These are phyloP conservation scores for Cercospora berteroae DNA, from an alignment of 2,329 filamentous ascomycete genomes.

Conservation along the genomic window DNA sequence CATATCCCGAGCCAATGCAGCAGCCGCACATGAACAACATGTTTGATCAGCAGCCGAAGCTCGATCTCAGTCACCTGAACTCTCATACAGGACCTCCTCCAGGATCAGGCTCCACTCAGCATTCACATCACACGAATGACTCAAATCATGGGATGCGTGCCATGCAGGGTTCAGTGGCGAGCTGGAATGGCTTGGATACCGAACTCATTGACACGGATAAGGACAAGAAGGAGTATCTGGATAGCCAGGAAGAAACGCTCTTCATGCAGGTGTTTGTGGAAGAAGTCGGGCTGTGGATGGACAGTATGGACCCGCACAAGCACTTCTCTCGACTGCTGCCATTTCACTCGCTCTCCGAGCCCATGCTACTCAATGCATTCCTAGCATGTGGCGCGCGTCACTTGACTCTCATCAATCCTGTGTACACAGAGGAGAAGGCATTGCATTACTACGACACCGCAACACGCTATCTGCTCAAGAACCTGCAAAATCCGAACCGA, in stretches of 20 bases:
- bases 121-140: slow-evolving; percentile 27
- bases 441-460: slow-evolving; percentile 82
- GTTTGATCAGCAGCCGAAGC: slow-evolving; percentile 40
- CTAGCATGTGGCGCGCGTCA: slow-evolving; percentile 86
- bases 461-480: slow-evolving; percentile 71
- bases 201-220: slow-evolving; percentile 41
- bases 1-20: slow-evolving; percentile 43
- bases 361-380: slow-evolving; percentile 86
- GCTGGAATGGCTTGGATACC: slow-evolving; percentile 41
- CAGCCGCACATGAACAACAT: slow-evolving; percentile 39
- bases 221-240: slow-evolving; percentile 62
- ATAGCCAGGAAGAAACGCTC: slow-evolving; percentile 72
- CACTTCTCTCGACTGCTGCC: slow-evolving; percentile 83
- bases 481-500: slow-evolving; percentile 78
- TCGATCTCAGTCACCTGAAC: slow-evolving; percentile 31
- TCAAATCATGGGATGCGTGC: slow-evolving; percentile 27
- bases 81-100: slow-evolving; percentile 22
- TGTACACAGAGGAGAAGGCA: slow-evolving; percentile 73
- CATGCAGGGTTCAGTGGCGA: slow-evolving; percentile 27
- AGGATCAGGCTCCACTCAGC: slow-evolving; percentile 27
- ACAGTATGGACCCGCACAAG: slow-evolving; percentile 79
- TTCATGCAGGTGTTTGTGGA: slow-evolving; percentile 92
- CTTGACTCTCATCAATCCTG: slow-evolving; percentile 66
- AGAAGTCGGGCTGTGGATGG: slow-evolving; percentile 91
- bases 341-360: slow-evolving; percentile 74